Evolutionary conservation across 257 asterid species (phyloP), one percentile per base, ranked within the genome.

Genomic region (Fraxinus pennsylvanica): DNA sequence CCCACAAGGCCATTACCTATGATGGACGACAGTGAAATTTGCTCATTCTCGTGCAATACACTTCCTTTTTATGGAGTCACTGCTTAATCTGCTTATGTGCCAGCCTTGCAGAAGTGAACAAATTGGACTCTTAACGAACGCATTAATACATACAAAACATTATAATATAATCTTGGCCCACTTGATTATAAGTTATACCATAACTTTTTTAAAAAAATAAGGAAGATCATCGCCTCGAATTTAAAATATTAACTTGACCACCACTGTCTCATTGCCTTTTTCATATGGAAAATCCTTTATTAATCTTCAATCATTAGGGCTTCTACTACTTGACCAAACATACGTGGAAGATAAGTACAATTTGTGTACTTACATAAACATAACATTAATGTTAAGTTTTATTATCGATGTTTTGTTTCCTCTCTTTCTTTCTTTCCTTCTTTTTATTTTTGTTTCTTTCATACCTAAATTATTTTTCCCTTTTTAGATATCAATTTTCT

Each of bases 21-120:
- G 32, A 22, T 43, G 33, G 57, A 54, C 32, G 76, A 75, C 80
- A 83, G 68, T 72, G 66, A 76, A 71, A 19, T 63, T 70, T 71
- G 68, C 19, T 39, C 22, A n/a, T 27, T 47, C 70, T n/a, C 50
- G 73, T 32, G 17, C 32, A 54, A 52, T 52, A 39, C 33, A 63
- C 27, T 21, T 4, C 41, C 27, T 73, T 79, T 33, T 19, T 61
- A 7, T 61, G 19, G 45, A 38, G 75, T 6, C 15, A 38, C 73
- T 21, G 65, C 68, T 17, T 67, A 10, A 6, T 30, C 73, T 21
- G 65, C 68, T 17, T 67, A 10, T 29, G 33, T 29, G 69, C 71
- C 77, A 43, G 77, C 76, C 71, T 19, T 14, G 21, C 19, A 29
- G 75, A 73, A 50, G 68, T 68, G 35, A 54, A 63, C 69, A 45